Evolutionary conservation across 805 yeast species (phyloP).

Genomic region (Yarrowia divulgata): DNA sequence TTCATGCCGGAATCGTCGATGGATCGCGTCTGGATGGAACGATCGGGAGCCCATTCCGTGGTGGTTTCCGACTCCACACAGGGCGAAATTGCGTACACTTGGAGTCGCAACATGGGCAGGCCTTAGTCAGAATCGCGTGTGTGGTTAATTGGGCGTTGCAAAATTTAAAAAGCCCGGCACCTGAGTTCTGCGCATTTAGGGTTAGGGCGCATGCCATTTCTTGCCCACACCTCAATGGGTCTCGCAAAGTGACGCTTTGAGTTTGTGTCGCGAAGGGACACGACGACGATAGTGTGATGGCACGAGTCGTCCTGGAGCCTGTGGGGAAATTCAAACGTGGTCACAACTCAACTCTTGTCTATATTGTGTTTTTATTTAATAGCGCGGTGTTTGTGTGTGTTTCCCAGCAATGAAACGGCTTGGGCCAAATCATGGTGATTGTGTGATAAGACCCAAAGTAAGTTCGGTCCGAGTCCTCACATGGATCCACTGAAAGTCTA

Average conservation of each 20-base stretch:
- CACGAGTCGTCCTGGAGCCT: no score
- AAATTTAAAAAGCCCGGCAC: conserved; percentile 12
- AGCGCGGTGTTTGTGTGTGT: no score
- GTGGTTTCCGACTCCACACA: conserved; percentile 5
- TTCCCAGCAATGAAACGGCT: no score
- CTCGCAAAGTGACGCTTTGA: background rate
- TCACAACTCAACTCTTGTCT: no score
- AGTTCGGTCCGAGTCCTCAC: background rate
- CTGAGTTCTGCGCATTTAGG: conserved; percentile 1
- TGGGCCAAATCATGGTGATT: no score
- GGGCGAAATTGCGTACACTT: conserved; percentile 32
- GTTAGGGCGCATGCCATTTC: conserved; percentile 1
- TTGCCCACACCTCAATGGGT: background rate
- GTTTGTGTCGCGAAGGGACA: conserved; percentile 5
- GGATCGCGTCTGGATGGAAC: conserved; percentile 15
- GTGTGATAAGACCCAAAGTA: background rate
- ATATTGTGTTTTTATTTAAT: no score
- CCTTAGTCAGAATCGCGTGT: background rate
- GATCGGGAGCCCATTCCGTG: background rate
- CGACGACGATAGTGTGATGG: background rate
- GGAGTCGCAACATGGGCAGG: conserved; percentile 20
- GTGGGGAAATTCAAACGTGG: no score
- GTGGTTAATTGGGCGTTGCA: background rate
- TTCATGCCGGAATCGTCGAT: conserved; percentile 28
- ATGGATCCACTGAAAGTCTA: background rate